These are phyloP conservation scores for Chiua virens DNA, from an alignment of 768 basidiomycete genomes.

Conservation along the genomic window DNA sequence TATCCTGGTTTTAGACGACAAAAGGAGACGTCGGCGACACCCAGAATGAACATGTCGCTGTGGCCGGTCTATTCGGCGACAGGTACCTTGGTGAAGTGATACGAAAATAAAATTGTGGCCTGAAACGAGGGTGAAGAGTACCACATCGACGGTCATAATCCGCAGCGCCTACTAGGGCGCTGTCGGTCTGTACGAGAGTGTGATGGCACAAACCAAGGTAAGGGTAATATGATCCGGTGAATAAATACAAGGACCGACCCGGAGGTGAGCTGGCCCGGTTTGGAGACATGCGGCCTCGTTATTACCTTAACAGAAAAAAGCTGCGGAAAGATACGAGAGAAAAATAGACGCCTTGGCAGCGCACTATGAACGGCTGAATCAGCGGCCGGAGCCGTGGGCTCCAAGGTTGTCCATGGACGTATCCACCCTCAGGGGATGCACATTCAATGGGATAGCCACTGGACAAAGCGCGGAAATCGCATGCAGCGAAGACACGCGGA, in stretches of 20 bases:
- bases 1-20: too few species aligned
- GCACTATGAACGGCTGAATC: not conserved
- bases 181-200: not conserved
- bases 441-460: slow-evolving; percentile 3
- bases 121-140: too few species aligned
- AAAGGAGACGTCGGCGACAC: too few species aligned
- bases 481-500: slow-evolving; percentile 19
- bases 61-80: too few species aligned
- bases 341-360: slow-evolving; percentile 1
- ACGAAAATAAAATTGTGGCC: too few species aligned
- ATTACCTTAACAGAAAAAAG: slow-evolving; percentile 13
- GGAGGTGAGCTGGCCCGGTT: slow-evolving; percentile 9
- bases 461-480: slow-evolving; percentile 16
- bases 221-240: slow-evolving; percentile 5
- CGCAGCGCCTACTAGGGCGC: too few species aligned
- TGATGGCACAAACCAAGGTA: not conserved
- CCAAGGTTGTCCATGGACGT: not conserved
- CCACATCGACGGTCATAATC: too few species aligned
- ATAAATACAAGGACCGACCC: slow-evolving; percentile 10
- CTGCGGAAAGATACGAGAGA: slow-evolving; percentile 6
- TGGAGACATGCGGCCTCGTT: slow-evolving; percentile 14
- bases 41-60: too few species aligned
- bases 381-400: not conserved
- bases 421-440: not conserved
- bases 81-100: too few species aligned